Conservation (phyloP, 2,329 filamentous ascomycete species). For the Verruconis gallopava region DNA sequence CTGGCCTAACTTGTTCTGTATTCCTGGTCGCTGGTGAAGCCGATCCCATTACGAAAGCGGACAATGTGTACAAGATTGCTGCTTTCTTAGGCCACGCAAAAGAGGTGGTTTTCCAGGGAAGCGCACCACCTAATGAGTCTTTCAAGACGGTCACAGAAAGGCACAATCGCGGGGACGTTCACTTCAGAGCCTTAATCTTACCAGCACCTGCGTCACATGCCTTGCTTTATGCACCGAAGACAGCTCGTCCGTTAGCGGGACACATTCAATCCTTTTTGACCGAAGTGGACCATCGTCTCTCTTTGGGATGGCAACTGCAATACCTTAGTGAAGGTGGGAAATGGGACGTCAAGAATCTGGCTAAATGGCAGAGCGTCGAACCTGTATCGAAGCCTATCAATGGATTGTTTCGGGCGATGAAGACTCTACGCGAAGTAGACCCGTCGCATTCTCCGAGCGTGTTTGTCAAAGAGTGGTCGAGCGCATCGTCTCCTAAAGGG, state of each 20-base stretch:
- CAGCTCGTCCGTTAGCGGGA: conserved; percentile 63
- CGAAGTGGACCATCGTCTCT: conserved; percentile 64
- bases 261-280: conserved; percentile 73
- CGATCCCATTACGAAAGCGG: conserved; percentile 62
- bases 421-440: conserved; percentile 84
- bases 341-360: conserved; percentile 95
- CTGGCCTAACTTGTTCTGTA: conserved; percentile 56
- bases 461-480: conserved; percentile 58
- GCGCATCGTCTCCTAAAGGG: not conserved
- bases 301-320: conserved; percentile 80
- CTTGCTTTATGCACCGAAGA: conserved; percentile 66
- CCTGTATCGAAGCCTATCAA: conserved; percentile 71
- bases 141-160: conserved; percentile 12
- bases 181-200: conserved; percentile 55
- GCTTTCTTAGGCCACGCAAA: conserved; percentile 24
- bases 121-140: not conserved
- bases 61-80: conserved; percentile 57
- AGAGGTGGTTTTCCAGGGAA: conserved; percentile 6
- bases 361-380: conserved; percentile 72
- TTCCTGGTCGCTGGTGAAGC: conserved; percentile 66
- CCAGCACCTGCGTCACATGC: conserved; percentile 71
- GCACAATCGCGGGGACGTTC: not conserved
- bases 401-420: conserved; percentile 74
- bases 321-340: conserved; percentile 82
- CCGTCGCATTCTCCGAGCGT: conserved; percentile 62